Conservation (phyloP, 768 basidiomycete species). For the Tubosaeta sp. region DNA sequence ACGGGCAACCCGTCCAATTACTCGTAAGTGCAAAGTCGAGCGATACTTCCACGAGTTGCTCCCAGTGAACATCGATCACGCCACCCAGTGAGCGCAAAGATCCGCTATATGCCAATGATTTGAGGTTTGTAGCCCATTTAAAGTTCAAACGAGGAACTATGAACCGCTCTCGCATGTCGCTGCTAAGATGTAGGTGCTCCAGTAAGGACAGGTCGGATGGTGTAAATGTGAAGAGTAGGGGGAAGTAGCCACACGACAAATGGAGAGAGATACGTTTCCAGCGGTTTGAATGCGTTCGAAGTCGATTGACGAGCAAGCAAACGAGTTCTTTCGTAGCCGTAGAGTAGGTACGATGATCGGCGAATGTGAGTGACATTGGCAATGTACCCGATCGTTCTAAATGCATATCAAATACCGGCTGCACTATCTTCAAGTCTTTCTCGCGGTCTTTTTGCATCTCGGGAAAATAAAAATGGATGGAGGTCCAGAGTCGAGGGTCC, state of each 20-base stretch:
- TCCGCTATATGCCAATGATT: constrained; percentile 13
- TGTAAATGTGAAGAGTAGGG: constrained; percentile 10
- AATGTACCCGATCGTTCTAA: constrained; percentile 10
- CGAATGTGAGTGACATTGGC: constrained; percentile 16
- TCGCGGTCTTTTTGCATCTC: not conserved
- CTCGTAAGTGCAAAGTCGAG: constrained; percentile 7
- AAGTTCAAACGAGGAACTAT: constrained; percentile 1
- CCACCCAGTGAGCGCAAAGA: not conserved
- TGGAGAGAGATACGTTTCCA: constrained; percentile 14
- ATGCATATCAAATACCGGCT: constrained; percentile 3
- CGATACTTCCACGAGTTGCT: constrained; percentile 10
- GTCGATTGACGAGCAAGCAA: constrained; percentile 10
- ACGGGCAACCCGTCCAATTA: not conserved
- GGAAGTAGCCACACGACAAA: constrained; percentile 7
- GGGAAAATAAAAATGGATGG: constrained; percentile 15
- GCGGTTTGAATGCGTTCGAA: constrained; percentile 13
- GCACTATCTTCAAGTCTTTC: constrained; percentile 3
- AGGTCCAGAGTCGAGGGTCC: constrained; percentile 17
- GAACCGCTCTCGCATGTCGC: not conserved
- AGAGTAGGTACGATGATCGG: constrained; percentile 12
- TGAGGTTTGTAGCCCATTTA: constrained; percentile 8
- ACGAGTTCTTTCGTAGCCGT: constrained; percentile 2
- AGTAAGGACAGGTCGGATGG: constrained; percentile 10
- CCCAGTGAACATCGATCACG: constrained; percentile 6
- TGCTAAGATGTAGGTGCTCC: constrained; percentile 10